These are phyloP conservation scores for Tubosaeta sp. DNA, from an alignment of 768 basidiomycete species.

Conservation along the genomic window DNA sequence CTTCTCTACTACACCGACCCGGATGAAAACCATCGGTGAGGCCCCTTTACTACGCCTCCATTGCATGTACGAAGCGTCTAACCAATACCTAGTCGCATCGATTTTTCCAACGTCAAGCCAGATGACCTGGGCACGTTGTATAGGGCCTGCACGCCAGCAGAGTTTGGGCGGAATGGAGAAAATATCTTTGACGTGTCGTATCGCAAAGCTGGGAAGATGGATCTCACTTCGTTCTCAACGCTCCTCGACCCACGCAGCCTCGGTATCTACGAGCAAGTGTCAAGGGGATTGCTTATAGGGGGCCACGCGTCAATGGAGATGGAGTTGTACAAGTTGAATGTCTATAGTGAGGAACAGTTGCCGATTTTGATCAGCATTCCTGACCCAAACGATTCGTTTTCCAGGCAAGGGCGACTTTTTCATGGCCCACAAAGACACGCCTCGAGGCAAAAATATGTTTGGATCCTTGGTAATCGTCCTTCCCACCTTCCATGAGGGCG, in stretches of 20 bases:
- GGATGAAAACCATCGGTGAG: neutral
- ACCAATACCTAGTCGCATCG: neutral
- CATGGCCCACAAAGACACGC: slow-evolving; percentile 48
- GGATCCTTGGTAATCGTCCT: slow-evolving; percentile 48
- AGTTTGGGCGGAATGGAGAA: slow-evolving; percentile 35
- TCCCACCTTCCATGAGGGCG: slow-evolving; percentile 44
- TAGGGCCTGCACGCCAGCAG: slow-evolving; percentile 36
- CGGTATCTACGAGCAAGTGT: slow-evolving; percentile 19
- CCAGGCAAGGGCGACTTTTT: slow-evolving; percentile 41
- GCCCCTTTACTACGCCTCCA: neutral
- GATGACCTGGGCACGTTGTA: slow-evolving; percentile 22
- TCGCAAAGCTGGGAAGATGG: slow-evolving; percentile 45
- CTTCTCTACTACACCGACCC: neutral
- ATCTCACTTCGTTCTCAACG: slow-evolving; percentile 31
- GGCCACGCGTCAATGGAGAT: slow-evolving; percentile 14
- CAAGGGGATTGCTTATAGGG: slow-evolving; percentile 20
- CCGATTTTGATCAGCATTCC: neutral
- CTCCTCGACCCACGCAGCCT: slow-evolving; percentile 31
- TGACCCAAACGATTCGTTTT: slow-evolving; percentile 6
- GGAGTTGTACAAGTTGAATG: slow-evolving; percentile 45
- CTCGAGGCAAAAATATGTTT: slow-evolving; percentile 40
- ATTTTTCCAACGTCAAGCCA: neutral
- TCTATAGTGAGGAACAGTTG: slow-evolving; percentile 33
- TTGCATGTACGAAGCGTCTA: neutral
- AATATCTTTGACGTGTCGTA: slow-evolving; percentile 43